Conservation (phyloP, 768 basidiomycete species). For the Hemileccinum rubropunctum region DNA sequence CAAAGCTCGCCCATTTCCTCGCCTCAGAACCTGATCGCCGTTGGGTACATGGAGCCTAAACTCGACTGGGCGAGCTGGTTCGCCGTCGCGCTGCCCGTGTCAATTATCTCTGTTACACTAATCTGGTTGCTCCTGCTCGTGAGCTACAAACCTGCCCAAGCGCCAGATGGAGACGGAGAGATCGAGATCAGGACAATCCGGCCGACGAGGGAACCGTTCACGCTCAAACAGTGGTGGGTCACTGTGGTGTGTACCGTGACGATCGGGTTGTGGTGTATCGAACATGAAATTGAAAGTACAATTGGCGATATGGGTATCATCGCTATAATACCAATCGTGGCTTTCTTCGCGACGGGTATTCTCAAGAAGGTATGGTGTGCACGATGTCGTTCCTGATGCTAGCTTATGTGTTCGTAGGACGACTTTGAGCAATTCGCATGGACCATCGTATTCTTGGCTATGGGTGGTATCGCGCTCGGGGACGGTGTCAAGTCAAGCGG, state of each 20-base stretch:
- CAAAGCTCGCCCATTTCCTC: conserved; percentile 98
- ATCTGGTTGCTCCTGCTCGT: conserved; percentile 90
- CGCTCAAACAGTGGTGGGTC: conserved; percentile 87
- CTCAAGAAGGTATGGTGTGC: conserved; percentile 73
- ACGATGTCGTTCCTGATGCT: neutral
- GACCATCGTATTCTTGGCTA: conserved; percentile 94
- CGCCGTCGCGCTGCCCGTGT: conserved; percentile 88
- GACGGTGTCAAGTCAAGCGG: conserved; percentile 91
- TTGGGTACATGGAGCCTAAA: conserved; percentile 80
- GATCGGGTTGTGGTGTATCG: conserved; percentile 88
- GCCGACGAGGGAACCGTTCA: conserved; percentile 79
- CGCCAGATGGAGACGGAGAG: conserved; percentile 71
- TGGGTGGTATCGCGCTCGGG: conserved; percentile 97
- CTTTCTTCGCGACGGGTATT: conserved; percentile 92
- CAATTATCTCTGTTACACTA: conserved; percentile 76
- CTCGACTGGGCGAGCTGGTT: conserved; percentile 95
- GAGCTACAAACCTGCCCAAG: conserved; percentile 72
- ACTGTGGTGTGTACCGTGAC: conserved; percentile 78
- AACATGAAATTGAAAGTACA: conserved; percentile 66
- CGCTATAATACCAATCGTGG: conserved; percentile 87
- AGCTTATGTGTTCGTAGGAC: conserved; percentile 47
- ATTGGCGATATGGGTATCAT: conserved; percentile 98
- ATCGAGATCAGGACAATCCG: conserved; percentile 84
- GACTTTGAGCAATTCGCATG: conserved; percentile 95
- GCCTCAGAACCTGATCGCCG: conserved; percentile 94